Percentiles rank a stretch among this genome's conserved stretches.
These are phyloP conservation scores for Plectosphaerella cucumerina DNA, from an alignment of 2,329 filamentous ascomycete genomes.

Conservation along the genomic window DNA sequence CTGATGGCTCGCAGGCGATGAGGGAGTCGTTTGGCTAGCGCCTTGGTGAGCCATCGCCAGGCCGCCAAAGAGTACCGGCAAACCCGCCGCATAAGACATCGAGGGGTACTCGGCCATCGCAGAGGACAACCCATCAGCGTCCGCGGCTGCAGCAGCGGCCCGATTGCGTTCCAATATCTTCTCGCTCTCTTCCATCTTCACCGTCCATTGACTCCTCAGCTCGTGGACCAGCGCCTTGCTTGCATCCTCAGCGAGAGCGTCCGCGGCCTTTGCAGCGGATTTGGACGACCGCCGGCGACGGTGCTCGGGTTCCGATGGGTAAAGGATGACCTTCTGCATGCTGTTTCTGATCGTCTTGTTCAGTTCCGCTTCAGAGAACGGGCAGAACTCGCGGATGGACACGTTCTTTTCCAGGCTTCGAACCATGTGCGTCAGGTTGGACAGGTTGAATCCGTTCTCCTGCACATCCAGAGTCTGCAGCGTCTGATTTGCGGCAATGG, in stretches of 20 bases:
- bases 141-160: conserved; percentile 2
- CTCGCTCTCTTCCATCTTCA: conserved; percentile 25
- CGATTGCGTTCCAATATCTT: conserved; percentile 31
- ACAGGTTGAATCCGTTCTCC: conserved; percentile 50
- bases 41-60: conserved; percentile 15
- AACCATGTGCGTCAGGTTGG: conserved; percentile 43
- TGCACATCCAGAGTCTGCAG: conserved; percentile 51
- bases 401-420: conserved; percentile 37
- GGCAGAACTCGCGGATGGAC: conserved; percentile 39
- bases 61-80: conserved; percentile 22
- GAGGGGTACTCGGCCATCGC: conserved; percentile 5
- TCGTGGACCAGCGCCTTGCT: conserved; percentile 29
- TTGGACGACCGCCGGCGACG: conserved; percentile 2
- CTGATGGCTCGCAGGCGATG: too few species aligned
- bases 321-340: conserved; percentile 9
- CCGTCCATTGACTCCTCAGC: conserved; percentile 34
- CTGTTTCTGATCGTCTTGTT: conserved; percentile 25
- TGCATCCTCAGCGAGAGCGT: conserved; percentile 13
- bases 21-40: conserved; percentile 6
- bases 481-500: conserved; percentile 42
- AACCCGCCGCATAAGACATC: conserved; percentile 6
- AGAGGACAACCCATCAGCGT: conserved; percentile 6
- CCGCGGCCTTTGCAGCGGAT: conserved; percentile 8
- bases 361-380: conserved; percentile 32
- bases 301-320: conserved; percentile 3